Conservation (phyloP, 495 filamentous ascomycete genomes). For the Penicillium ochrochloron region DNA sequence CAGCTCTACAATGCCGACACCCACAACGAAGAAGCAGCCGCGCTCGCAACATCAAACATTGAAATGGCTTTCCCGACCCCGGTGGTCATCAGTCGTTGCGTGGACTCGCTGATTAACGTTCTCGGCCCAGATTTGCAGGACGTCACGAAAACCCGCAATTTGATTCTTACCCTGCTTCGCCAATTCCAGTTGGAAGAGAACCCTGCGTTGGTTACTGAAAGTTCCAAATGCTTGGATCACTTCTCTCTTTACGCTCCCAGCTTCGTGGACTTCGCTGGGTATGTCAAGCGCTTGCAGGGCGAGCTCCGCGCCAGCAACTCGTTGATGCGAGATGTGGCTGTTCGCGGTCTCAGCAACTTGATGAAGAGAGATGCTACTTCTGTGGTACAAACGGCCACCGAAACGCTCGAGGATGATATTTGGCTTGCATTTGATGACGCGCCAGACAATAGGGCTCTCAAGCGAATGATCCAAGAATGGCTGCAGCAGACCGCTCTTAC, state of each 20-base stretch:
- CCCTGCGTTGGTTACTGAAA: constrained; percentile 71
- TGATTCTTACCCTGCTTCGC: constrained; percentile 83
- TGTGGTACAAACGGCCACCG: constrained; percentile 72
- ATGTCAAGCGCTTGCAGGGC: constrained; percentile 80
- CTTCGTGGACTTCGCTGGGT: constrained; percentile 78
- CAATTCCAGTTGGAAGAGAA: constrained; percentile 84
- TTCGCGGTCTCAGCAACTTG: constrained; percentile 88
- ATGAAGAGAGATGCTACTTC: constrained; percentile 90
- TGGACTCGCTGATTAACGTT: constrained; percentile 96
- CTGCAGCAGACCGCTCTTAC: constrained; percentile 80
- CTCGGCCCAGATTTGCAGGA: constrained; percentile 95
- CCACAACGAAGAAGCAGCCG: constrained; percentile 82
- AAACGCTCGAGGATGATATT: constrained; percentile 84
- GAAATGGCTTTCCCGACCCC: constrained; percentile 82
- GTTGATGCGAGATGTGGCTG: constrained; percentile 75
- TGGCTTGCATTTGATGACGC: constrained; percentile 84
- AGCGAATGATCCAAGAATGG: constrained; percentile 88
- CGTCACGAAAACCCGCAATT: constrained; percentile 83
- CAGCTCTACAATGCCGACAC: constrained; percentile 90
- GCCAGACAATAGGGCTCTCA: constrained; percentile 75
- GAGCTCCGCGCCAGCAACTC: constrained; percentile 70
- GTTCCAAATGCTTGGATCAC: constrained; percentile 85
- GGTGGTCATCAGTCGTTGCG: constrained; percentile 80
- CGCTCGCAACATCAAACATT: constrained; percentile 81
- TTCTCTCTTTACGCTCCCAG: constrained; percentile 89